Conservation (phyloP, 2,329 filamentous ascomycete genomes). For the Trichoderma pleuroti region DNA sequence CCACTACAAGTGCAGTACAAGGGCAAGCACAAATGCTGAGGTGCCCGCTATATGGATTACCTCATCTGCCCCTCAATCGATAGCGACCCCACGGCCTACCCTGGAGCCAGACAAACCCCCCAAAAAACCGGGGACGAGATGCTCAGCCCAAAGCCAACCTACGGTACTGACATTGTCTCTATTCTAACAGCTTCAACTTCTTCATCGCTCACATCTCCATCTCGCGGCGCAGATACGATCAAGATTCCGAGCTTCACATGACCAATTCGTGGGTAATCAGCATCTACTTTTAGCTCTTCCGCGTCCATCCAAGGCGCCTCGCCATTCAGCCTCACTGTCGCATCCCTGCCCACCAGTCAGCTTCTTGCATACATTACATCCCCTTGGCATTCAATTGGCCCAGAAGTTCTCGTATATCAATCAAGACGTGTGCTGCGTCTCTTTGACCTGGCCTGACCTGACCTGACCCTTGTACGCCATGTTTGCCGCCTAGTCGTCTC, state of each 20-base stretch:
- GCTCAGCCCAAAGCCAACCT: not conserved
- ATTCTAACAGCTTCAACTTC: not conserved
- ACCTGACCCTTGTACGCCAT: not conserved
- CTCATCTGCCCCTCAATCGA: not conserved
- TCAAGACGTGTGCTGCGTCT: not conserved
- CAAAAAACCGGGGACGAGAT: not conserved
- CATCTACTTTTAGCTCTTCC: not conserved
- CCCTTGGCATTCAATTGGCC: not conserved
- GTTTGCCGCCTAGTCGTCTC: not conserved
- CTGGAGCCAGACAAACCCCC: not conserved
- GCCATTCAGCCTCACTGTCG: not conserved
- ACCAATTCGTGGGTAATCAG: not conserved
- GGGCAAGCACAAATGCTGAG: too few relatives aligned
- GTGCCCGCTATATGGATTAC: not conserved
- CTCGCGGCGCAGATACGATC: not conserved
- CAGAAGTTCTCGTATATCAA: not conserved
- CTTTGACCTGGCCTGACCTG: not conserved
- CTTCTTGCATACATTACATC: not conserved
- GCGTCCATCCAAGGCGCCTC: not conserved
- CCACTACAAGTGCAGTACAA: not conserved
- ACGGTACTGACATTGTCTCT: not conserved
- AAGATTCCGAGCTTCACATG: not conserved
- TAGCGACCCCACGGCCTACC: too few relatives aligned
- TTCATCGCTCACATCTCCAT: not conserved
- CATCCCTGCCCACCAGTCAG: conserved; percentile 5